Evolutionary conservation across 1,139 yeast genomes (phyloP).

Genomic region (Diutina siamensis): DNA sequence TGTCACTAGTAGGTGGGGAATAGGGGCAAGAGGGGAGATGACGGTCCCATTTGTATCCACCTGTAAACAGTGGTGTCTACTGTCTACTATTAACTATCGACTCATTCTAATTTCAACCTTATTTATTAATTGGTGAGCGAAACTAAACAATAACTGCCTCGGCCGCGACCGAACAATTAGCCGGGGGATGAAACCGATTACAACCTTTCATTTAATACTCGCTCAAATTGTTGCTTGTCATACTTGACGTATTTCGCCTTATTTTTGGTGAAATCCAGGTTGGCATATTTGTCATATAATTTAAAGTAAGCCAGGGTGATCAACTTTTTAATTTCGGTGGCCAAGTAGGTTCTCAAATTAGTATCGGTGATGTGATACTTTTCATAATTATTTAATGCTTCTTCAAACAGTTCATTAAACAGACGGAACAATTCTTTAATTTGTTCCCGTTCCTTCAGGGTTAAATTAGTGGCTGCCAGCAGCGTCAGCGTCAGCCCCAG

Average conservation of each 20-base stretch:
- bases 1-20: too few relatives aligned
- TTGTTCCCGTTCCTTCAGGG: constrained; percentile 68
- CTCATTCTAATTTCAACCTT: too few relatives aligned
- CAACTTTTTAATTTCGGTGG: constrained; percentile 55
- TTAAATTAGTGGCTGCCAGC: constrained; percentile 8
- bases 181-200: too few relatives aligned
- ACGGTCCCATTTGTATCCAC: too few relatives aligned
- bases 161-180: too few relatives aligned
- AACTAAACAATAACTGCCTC: too few relatives aligned
- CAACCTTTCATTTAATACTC: constrained; percentile 25
- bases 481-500: constrained; percentile 5
- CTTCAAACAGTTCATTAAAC: constrained; percentile 78
- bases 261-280: constrained; percentile 65
- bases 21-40: too few relatives aligned
- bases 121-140: too few relatives aligned
- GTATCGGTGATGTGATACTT: constrained; percentile 57
- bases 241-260: constrained; percentile 64
- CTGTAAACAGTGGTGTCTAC: too few relatives aligned
- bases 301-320: constrained; percentile 77
- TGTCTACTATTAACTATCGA: too few relatives aligned
- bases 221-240: constrained; percentile 51
- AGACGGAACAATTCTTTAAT: constrained; percentile 76
- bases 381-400: constrained; percentile 52
- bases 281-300: constrained; percentile 64
- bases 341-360: constrained; percentile 45